phyloP scores from a whole-genome alignment of 2,329 filamentous ascomycete genomes.

The Aspergillus tamarii region DNA sequence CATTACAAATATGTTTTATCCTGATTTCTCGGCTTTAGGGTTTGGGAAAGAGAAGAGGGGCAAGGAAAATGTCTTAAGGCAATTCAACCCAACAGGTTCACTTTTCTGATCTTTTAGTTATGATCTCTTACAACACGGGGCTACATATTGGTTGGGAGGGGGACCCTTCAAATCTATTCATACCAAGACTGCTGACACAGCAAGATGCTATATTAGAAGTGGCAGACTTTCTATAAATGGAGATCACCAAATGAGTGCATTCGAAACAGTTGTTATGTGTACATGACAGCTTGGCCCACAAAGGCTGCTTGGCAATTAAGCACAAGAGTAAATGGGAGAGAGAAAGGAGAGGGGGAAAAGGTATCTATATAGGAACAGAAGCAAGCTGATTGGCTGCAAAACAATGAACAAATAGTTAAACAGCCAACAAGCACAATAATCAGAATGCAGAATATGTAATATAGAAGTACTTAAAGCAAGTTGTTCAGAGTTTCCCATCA shows the following conservation, averaged over 20 bases:
- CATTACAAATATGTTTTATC: no score
- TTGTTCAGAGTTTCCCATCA: slow-evolving; percentile 72
- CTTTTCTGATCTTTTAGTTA: background rate
- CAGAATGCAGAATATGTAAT: background rate
- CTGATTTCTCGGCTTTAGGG: no score
- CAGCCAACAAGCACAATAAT: background rate
- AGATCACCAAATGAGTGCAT: background rate
- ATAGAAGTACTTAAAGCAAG: background rate
- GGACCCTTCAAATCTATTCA: no score
- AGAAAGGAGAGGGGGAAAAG: background rate
- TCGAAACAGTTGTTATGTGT: background rate
- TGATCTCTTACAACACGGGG: background rate
- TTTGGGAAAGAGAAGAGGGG: no score
- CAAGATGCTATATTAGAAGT: background rate
- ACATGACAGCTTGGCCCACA: background rate
- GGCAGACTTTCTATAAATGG: background rate
- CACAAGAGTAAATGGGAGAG: background rate
- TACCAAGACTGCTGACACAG: background rate
- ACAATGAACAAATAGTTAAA: background rate
- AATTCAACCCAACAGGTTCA: background rate
- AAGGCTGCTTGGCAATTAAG: background rate
- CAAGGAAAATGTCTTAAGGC: background rate
- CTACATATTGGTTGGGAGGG: background rate
- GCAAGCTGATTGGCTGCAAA: background rate
- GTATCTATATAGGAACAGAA: background rate